Evolutionary conservation across 108 stramenopile species (phyloP).

Genomic region (Discostella pseudostelligera): DNA sequence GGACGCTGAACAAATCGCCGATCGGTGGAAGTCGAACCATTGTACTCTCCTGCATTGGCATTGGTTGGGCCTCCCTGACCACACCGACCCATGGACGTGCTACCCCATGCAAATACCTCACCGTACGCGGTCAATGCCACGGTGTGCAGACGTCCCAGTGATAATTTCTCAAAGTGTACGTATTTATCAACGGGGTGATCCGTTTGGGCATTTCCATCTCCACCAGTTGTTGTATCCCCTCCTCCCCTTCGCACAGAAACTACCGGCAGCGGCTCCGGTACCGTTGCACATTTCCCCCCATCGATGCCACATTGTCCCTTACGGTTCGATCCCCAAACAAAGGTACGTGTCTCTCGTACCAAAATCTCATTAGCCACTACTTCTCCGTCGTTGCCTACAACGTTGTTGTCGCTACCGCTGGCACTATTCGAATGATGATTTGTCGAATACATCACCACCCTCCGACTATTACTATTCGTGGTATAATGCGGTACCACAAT

Average conservation of each 20-base stretch:
- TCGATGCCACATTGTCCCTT: conserved; percentile 68
- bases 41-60: too few relatives aligned
- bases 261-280: conserved; percentile 44
- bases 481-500: conserved; percentile 42
- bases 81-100: conserved; percentile 72
- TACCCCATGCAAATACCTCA: conserved; percentile 80
- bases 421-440: background rate
- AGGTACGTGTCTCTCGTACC: conserved; percentile 54
- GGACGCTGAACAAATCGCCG: conserved; percentile 51
- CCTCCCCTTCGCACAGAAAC: conserved; percentile 35
- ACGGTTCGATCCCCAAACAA: conserved; percentile 79
- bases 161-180: conserved; percentile 58
- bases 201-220: background rate
- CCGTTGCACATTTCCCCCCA: conserved; percentile 52
- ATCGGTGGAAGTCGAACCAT: conserved; percentile 34
- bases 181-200: conserved; percentile 21
- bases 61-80: conserved; percentile 29
- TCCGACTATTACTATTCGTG: background rate
- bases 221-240: conserved; percentile 1
- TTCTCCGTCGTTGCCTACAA: too few relatives aligned
- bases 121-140: conserved; percentile 66
- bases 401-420: conserved; percentile 1
- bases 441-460: background rate
- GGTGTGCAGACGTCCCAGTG: conserved; percentile 67
- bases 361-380: conserved; percentile 5